phyloP scores from a whole-genome alignment of 2,329 filamentous ascomycete genomes.

The Chaetomiaceae sp. region DNA sequence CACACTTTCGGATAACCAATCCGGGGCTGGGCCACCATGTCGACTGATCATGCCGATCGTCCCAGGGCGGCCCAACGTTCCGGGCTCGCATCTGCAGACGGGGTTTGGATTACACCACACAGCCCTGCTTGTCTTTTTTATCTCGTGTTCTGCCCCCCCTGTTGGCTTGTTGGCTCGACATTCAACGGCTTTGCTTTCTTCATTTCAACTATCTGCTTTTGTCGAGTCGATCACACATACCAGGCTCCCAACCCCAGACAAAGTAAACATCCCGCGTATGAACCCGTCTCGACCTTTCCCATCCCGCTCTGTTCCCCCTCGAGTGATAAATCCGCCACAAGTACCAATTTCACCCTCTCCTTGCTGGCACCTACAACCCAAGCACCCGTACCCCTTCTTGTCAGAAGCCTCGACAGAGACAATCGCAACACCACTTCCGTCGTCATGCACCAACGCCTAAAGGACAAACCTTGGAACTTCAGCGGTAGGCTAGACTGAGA shows the following conservation, averaged over 20 bases:
- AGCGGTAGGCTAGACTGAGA: conserved; percentile 15
- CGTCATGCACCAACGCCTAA: conserved; percentile 11
- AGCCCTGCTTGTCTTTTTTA: background rate
- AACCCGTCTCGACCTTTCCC: too few species aligned
- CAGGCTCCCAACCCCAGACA: too few species aligned
- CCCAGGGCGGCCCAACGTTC: background rate
- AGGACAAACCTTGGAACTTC: conserved; percentile 8
- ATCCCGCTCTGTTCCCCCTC: too few species aligned
- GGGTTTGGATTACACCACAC: background rate
- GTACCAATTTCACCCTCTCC: too few species aligned
- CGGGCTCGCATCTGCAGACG: background rate
- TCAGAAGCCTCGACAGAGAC: background rate
- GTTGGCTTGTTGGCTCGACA: background rate
- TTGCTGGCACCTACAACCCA: background rate
- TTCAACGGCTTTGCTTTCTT: background rate
- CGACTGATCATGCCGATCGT: conserved; percentile 14
- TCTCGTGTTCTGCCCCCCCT: background rate
- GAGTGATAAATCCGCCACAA: too few species aligned
- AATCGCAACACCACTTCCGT: background rate
- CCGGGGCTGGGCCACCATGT: background rate
- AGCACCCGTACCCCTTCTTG: background rate
- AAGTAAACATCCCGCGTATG: too few species aligned
- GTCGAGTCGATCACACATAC: too few species aligned
- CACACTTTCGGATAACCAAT: conserved; percentile 5
- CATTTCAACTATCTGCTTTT: background rate